A percentile compares a stretch with the other conserved stretches of the same genome.
Conservation (phyloP, 2,329 filamentous ascomycete genomes). For the Hypoxylon sp. region DNA sequence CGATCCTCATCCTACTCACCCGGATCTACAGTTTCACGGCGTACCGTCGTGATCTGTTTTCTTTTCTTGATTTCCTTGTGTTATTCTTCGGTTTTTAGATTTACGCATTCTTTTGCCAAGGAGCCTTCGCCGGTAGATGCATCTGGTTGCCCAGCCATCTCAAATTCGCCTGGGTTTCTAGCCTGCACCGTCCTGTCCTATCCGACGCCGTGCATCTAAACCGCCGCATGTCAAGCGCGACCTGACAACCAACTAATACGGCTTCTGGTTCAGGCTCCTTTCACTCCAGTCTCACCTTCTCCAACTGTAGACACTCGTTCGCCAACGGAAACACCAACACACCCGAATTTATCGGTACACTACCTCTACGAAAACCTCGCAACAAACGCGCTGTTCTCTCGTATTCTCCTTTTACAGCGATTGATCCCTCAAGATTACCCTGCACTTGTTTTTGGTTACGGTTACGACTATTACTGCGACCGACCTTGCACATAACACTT, state of each 20-base stretch:
- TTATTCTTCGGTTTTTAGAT: constrained; percentile 46
- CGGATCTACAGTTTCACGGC: constrained; percentile 51
- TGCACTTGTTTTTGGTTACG: constrained; percentile 47
- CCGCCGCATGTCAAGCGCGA: constrained; percentile 43
- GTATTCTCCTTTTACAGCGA: constrained; percentile 44
- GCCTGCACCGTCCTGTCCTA: constrained; percentile 33
- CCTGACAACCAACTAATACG: constrained; percentile 34
- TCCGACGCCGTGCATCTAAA: constrained; percentile 32
- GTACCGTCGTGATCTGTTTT: constrained; percentile 48
- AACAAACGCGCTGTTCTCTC: constrained; percentile 43
- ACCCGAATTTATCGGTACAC: constrained; percentile 31
- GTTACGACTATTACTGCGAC: constrained; percentile 50
- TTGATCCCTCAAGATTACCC: constrained; percentile 41
- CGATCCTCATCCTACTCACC: constrained; percentile 44
- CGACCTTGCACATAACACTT: constrained; percentile 39
- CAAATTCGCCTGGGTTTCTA: constrained; percentile 29
- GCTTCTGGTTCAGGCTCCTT: constrained; percentile 39
- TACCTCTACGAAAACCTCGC: constrained; percentile 31
- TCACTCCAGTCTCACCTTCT: constrained; percentile 47
- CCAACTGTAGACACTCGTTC: constrained; percentile 55
- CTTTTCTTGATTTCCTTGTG: constrained; percentile 44
- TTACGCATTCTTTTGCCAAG: constrained; percentile 36
- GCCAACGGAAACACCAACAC: constrained; percentile 43
- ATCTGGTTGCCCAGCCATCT: constrained; percentile 24
- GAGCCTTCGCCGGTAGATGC: constrained; percentile 14